These are phyloP conservation scores for Trypethelium eluteriae DNA, from an alignment of 495 filamentous ascomycete species.

Conservation along the genomic window DNA sequence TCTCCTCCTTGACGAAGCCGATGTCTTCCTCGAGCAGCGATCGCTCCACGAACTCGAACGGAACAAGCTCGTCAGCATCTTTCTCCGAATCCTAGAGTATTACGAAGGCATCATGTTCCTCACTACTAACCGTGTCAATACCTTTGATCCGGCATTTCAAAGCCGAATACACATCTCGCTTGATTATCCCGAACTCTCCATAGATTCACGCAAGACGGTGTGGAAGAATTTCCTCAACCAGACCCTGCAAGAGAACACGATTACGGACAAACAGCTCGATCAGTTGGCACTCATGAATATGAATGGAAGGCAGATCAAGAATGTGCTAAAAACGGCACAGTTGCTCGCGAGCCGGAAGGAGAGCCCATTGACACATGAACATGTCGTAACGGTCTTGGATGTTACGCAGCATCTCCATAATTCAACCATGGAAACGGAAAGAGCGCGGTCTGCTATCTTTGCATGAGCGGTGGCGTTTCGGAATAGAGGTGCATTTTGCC, in stretches of 20 bases:
- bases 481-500: not conserved
- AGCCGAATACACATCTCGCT: constrained; percentile 39
- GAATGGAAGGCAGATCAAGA: constrained; percentile 61
- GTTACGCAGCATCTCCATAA: constrained; percentile 40
- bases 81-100: constrained; percentile 48
- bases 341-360: constrained; percentile 37
- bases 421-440: constrained; percentile 27
- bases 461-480: constrained; percentile 12
- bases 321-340: constrained; percentile 51
- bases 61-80: constrained; percentile 41
- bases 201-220: constrained; percentile 28
- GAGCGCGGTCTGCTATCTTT: constrained; percentile 20
- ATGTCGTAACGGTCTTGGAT: constrained; percentile 43
- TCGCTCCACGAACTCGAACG: constrained; percentile 35
- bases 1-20: constrained; percentile 57
- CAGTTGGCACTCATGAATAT: constrained; percentile 41
- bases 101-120: constrained; percentile 58
- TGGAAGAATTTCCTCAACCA: constrained; percentile 43
- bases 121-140: constrained; percentile 36
- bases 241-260: constrained; percentile 24
- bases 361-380: constrained; percentile 34
- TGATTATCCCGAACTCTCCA: constrained; percentile 35
- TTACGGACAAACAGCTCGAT: constrained; percentile 39
- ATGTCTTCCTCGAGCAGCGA: constrained; percentile 55
- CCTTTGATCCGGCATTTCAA: constrained; percentile 38